Evolutionary conservation across 2,329 filamentous ascomycete species (phyloP).

Genomic region (Daldinia eschscholtzii): DNA sequence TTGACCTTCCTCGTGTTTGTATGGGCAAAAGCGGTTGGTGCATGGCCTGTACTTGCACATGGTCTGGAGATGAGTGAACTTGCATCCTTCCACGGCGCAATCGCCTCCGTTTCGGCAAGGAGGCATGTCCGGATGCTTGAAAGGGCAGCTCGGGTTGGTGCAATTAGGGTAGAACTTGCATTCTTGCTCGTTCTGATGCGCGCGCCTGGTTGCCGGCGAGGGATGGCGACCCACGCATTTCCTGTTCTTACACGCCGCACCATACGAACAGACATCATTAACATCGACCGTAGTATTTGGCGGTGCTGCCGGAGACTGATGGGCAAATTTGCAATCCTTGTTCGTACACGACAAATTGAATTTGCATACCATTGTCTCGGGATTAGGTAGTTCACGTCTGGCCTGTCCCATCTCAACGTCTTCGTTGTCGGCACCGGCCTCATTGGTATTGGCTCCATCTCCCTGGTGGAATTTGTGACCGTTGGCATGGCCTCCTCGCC

Average conservation of each 20-base stretch:
- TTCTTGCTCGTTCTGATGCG: conserved; percentile 85
- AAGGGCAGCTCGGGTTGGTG: conserved; percentile 87
- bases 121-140: conserved; percentile 88
- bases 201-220: conserved; percentile 83
- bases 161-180: conserved; percentile 95
- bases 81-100: conserved; percentile 84
- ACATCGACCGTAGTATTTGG: conserved; percentile 82
- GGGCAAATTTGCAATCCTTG: conserved; percentile 90
- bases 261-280: conserved; percentile 83
- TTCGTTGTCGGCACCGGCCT: conserved; percentile 60
- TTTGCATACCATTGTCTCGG: conserved; percentile 82
- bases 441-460: conserved; percentile 54
- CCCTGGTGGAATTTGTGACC: conserved; percentile 51
- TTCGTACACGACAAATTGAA: conserved; percentile 92
- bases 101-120: conserved; percentile 92
- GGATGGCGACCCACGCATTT: conserved; percentile 95
- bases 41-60: conserved; percentile 94
- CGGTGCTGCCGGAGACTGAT: conserved; percentile 91
- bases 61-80: conserved; percentile 87
- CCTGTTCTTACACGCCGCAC: conserved; percentile 92
- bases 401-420: conserved; percentile 73
- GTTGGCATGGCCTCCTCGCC: conserved; percentile 60
- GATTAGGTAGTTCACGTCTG: conserved; percentile 67
- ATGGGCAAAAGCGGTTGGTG: conserved; percentile 87
- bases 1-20: conserved; percentile 93